Evolutionary conservation across 1,284 basidiomycete genomes (phyloP).

Genomic region (Ustilago curta): DNA sequence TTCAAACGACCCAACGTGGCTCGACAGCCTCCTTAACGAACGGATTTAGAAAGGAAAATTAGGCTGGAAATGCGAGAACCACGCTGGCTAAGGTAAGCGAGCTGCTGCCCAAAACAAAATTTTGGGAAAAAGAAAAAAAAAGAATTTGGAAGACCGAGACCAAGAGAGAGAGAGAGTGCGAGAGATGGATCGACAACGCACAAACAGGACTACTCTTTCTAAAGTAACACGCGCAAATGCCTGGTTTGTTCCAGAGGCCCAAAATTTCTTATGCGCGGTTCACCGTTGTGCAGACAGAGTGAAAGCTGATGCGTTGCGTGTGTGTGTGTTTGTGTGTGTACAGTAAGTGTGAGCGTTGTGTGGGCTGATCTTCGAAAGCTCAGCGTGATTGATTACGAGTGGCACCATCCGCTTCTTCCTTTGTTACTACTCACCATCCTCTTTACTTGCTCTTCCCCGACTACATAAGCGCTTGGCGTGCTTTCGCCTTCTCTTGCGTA

Average conservation of each 20-base stretch:
- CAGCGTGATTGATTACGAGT: background rate
- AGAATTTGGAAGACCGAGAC: background rate
- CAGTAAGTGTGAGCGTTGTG: background rate
- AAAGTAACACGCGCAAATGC: constrained; percentile 7
- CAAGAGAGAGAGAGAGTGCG: background rate
- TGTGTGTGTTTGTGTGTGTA: background rate
- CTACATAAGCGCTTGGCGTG: constrained; percentile 17
- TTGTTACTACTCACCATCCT: constrained; percentile 1
- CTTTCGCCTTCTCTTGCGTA: background rate
- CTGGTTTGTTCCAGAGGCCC: background rate
- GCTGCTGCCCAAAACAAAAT: background rate
- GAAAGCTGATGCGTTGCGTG: background rate
- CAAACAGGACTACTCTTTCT: background rate
- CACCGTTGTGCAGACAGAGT: background rate
- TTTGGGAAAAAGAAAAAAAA: background rate
- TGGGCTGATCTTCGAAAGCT: constrained; percentile 10
- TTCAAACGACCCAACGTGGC: background rate
- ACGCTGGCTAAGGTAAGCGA: constrained; percentile 1
- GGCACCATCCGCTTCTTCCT: background rate
- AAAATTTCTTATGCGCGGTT: background rate
- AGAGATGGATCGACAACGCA: background rate
- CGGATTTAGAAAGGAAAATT: background rate
- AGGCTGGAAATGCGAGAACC: no score
- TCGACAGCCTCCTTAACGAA: background rate
- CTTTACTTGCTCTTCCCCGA: background rate